These are phyloP conservation scores for Bromus sterilis DNA, from an alignment of 176 grass and related monocot species.

Conservation along the genomic window DNA sequence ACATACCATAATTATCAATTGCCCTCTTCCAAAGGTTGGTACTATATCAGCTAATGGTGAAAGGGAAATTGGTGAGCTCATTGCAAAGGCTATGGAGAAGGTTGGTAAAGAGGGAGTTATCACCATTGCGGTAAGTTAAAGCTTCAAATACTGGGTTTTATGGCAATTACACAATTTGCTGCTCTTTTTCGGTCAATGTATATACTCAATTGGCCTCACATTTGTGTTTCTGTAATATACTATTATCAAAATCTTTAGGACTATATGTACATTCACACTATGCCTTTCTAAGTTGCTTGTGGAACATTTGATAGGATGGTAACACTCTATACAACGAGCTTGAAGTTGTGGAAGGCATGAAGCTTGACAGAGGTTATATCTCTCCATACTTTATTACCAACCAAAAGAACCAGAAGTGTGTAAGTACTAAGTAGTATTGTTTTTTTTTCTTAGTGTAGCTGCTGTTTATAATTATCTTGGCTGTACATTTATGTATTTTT, in stretches of 20 bases:
- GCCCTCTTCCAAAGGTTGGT: slow-evolving; percentile 57
- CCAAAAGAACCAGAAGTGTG: slow-evolving; percentile 49
- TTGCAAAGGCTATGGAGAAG: slow-evolving; percentile 96
- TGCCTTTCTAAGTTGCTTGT: neutral
- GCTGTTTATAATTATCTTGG: neutral
- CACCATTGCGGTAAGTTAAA: slow-evolving; percentile 63
- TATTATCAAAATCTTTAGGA: neutral
- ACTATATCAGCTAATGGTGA: slow-evolving; percentile 90
- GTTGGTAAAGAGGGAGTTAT: slow-evolving; percentile 94
- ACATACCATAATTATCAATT: slow-evolving; percentile 27
- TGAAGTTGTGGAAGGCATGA: slow-evolving; percentile 59
- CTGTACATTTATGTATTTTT: slow-evolving; percentile 1
- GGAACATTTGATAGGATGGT: slow-evolving; percentile 34
- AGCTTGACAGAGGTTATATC: slow-evolving; percentile 50
- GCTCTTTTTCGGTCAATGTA: neutral
- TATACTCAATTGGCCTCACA: neutral
- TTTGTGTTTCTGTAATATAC: neutral
- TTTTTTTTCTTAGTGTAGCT: neutral
- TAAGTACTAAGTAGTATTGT: slow-evolving; percentile 45
- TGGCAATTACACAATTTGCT: neutral
- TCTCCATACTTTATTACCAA: slow-evolving; percentile 44
- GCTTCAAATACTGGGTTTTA: neutral
- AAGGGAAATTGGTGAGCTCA: slow-evolving; percentile 90
- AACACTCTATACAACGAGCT: slow-evolving; percentile 40
- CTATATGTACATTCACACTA: neutral